phyloP scores from a whole-genome alignment of 2,329 filamentous ascomycete genomes.

The Penicillium corylophilum region DNA sequence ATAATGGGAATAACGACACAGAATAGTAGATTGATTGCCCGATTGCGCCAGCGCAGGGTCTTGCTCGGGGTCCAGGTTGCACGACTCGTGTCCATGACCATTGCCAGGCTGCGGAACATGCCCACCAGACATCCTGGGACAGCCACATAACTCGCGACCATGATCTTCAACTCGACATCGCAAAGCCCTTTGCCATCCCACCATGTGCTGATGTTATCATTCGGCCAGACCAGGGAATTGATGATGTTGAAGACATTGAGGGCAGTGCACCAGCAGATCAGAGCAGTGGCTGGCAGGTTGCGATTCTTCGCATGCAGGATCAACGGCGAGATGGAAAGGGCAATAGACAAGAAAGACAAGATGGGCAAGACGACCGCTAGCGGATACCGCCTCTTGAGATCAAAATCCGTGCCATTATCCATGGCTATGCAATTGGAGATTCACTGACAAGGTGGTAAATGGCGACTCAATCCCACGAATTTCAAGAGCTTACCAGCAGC shows the following conservation, averaged over 20 bases:
- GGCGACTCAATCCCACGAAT: background rate
- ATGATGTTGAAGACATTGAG: conserved; percentile 58
- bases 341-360: conserved; percentile 50
- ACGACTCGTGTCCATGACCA: conserved; percentile 60
- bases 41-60: conserved; percentile 48
- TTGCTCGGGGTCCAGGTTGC: conserved; percentile 52
- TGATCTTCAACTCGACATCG: conserved; percentile 63
- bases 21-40: conserved; percentile 53
- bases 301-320: conserved; percentile 60
- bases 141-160: conserved; percentile 53
- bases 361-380: conserved; percentile 47
- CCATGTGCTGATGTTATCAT: conserved; percentile 54
- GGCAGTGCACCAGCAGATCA: conserved; percentile 58
- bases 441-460: background rate
- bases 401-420: background rate
- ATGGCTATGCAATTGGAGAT: background rate
- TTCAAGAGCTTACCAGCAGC: background rate
- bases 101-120: conserved; percentile 60
- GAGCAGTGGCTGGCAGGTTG: conserved; percentile 59
- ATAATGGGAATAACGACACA: conserved; percentile 58
- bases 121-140: conserved; percentile 55
- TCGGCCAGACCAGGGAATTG: conserved; percentile 66
- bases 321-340: conserved; percentile 58
- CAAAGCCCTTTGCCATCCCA: conserved; percentile 62
- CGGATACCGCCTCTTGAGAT: conserved; percentile 19